Conservation (phyloP, 768 basidiomycete genomes). For the Podaxis sp. region DNA sequence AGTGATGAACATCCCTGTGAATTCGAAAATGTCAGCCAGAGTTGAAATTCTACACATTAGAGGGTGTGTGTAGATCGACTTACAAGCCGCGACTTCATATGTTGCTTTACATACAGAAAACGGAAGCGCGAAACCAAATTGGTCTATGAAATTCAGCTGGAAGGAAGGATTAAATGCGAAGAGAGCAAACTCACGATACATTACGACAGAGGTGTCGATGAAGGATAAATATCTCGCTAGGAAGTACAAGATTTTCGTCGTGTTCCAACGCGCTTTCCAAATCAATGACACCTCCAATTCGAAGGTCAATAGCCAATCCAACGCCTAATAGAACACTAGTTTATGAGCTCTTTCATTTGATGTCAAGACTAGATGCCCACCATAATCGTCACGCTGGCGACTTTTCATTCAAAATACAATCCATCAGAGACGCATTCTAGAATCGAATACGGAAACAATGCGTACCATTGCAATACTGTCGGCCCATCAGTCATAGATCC, state of each 20-base stretch:
- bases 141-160: background rate
- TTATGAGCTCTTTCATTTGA: background rate
- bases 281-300: constrained; percentile 19
- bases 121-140: constrained; percentile 10
- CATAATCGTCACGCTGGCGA: constrained; percentile 12
- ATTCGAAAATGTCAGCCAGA: background rate
- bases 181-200: constrained; percentile 12
- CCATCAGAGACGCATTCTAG: background rate
- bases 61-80: background rate
- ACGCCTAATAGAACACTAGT: background rate
- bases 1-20: constrained; percentile 12
- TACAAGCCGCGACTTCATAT: constrained; percentile 12
- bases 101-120: background rate
- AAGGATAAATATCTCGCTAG: constrained; percentile 15
- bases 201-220: constrained; percentile 14
- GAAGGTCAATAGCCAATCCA: constrained; percentile 26
- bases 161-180: background rate
- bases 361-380: background rate
- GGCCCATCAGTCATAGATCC: background rate
- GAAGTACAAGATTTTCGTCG: constrained; percentile 12
- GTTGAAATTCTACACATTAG: background rate
- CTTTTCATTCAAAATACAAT: background rate
- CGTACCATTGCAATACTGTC: constrained; percentile 14
- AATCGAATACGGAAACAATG: background rate
- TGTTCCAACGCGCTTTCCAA: constrained; percentile 12